These are phyloP conservation scores for Grigorovia yakushimaensis DNA, from an alignment of 805 yeast genomes.

Conservation along the genomic window DNA sequence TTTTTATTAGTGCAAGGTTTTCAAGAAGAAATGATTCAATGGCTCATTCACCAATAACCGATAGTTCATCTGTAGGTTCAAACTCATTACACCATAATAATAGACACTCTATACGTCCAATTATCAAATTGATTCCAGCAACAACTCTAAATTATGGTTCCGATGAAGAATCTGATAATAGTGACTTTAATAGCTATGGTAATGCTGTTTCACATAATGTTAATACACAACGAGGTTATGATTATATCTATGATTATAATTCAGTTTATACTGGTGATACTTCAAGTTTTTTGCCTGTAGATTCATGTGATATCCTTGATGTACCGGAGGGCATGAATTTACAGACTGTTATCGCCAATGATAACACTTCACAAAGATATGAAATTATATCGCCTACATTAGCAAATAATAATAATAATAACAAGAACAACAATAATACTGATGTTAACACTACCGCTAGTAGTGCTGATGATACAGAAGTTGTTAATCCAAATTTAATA, in stretches of 20 bases:
- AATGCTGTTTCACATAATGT: conserved; percentile 65
- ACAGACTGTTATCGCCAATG: conserved; percentile 26
- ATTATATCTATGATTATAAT: conserved; percentile 71
- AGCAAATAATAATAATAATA: background rate
- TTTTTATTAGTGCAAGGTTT: conserved; percentile 26
- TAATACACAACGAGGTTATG: conserved; percentile 62
- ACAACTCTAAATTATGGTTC: conserved; percentile 75
- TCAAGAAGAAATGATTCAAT: conserved; percentile 22
- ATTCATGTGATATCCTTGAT: conserved; percentile 29
- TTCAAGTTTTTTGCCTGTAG: conserved; percentile 27
- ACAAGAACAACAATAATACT: background rate
- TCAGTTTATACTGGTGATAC: conserved; percentile 55
- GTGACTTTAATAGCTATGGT: conserved; percentile 30
- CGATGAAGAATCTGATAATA: conserved; percentile 41
- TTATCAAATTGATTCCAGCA: conserved; percentile 76
- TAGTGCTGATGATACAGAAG: conserved; percentile 3
- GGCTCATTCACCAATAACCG: conserved; percentile 20
- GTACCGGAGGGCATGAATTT: conserved; percentile 28
- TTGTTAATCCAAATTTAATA: conserved; percentile 4
- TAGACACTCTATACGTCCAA: conserved; percentile 29
- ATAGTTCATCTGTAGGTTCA: conserved; percentile 19
- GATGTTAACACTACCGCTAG: background rate
- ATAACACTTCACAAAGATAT: conserved; percentile 7
- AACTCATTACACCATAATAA: conserved; percentile 6
- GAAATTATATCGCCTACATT: background rate